Evolutionary conservation across 1,139 yeast genomes (phyloP).

Genomic region (Scheffersomyces lignicola): DNA sequence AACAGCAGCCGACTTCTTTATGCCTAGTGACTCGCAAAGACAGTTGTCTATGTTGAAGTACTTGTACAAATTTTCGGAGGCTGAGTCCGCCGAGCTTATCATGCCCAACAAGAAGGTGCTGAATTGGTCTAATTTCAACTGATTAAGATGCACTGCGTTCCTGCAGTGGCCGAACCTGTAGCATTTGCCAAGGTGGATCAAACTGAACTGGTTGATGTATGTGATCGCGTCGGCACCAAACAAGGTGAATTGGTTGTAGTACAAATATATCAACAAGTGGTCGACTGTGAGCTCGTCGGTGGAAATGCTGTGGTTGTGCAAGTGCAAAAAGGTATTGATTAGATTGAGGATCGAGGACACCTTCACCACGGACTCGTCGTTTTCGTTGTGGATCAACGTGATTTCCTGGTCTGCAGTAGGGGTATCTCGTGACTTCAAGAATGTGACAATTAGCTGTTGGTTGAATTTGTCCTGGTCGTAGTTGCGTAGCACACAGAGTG

Average conservation of each 20-base stretch:
- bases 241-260: slow-evolving; percentile 12
- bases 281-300: slow-evolving; percentile 11
- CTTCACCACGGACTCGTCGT: slow-evolving; percentile 13
- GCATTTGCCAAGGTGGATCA: slow-evolving; percentile 15
- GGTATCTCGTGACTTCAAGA: no score
- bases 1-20: no score
- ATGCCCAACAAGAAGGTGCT: slow-evolving; percentile 10
- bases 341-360: slow-evolving; percentile 12
- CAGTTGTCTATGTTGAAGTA: slow-evolving; percentile 10
- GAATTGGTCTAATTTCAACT: slow-evolving; percentile 11
- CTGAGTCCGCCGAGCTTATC: background rate
- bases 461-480: slow-evolving; percentile 8
- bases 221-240: slow-evolving; percentile 1
- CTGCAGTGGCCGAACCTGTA: slow-evolving; percentile 8
- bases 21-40: slow-evolving; percentile 3
- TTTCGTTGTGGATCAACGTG: slow-evolving; percentile 9
- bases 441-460: background rate
- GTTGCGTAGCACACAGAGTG: slow-evolving; percentile 6
- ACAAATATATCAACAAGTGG: slow-evolving; percentile 14
- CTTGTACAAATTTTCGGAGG: slow-evolving; percentile 1
- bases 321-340: slow-evolving; percentile 9
- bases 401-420: slow-evolving; percentile 9
- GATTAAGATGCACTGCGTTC: slow-evolving; percentile 6
- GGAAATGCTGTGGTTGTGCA: slow-evolving; percentile 2
- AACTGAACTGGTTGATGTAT: slow-evolving; percentile 11